Base-by-base conservation (phyloP, 2,329 filamentous ascomycete species). In the Teratosphaeria zuluensis region DNA sequence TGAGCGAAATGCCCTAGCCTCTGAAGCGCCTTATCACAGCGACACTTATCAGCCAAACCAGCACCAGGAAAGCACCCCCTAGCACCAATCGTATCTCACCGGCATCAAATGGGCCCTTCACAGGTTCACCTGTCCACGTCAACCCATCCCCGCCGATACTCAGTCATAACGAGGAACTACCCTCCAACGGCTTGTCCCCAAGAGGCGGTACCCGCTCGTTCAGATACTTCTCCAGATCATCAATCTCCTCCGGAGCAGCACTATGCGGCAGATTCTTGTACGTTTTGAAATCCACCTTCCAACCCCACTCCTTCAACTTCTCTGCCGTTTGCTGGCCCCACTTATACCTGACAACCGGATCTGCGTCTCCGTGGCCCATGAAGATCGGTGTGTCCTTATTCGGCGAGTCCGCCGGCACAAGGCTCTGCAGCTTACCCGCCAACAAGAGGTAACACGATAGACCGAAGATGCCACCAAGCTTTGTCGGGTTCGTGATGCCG, bases 381-480 rank as follows among this genome's bases (percentile, higher is more conserved):
- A 94, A 89, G 62, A 97, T 85, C 1, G 89, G 88, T 1, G 90
- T 96, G 48, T 87, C 79, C 73, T 71, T 67, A 58, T 74, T 74
- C 7, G 75, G 71, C 5, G 66, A 72, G 51, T 80, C 77, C 64
- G 78, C 76, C 1, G 81, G 78, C 16, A 83, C 72, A 63, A 83
- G 77, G 24, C 53, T 54, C 35, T 58, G 60, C 54, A 62, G 11
- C 31, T 62, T 64, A 8, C 80, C 79, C 69, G 81, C 80, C 53
- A 96, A 78, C 21, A 90, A 80, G 65, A 96, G 75, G 74, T 95
- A 97, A 67, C 84, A 87, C 12, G 89, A 94, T 62, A 97, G 76
- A 7, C 87, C 90, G 62, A 96, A 86, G 63, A 97, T 88, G 62
- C 92, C 92, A n/a, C 85, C 92, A 16, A 97, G 78, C 75, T 90